These are phyloP conservation scores for Verbena officinalis DNA, from an alignment of 257 asterid species.

Conservation along the genomic window DNA sequence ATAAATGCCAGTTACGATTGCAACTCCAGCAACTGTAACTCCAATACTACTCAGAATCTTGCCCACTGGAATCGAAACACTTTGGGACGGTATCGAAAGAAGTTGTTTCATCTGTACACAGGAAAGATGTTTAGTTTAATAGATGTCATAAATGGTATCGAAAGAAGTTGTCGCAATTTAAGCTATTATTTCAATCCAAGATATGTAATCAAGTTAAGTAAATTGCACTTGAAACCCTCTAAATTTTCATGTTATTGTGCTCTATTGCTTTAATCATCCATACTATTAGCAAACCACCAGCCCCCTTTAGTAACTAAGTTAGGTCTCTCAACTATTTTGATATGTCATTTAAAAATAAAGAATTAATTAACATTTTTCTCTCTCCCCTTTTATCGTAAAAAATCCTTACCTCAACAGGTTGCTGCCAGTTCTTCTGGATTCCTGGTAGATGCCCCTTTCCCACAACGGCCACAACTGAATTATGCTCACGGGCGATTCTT, in stretches of 20 bases:
- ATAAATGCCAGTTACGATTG: constrained; percentile 67
- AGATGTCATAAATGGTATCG: constrained; percentile 12
- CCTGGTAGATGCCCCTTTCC: constrained; percentile 93
- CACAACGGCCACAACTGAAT: constrained; percentile 89
- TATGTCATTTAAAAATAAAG: no score
- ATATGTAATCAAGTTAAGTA: no score
- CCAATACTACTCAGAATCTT: constrained; percentile 60
- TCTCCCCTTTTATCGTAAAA: no score
- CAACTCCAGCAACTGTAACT: constrained; percentile 70
- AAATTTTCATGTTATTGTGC: not conserved
- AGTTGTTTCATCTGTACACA: constrained; percentile 57
- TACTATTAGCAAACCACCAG: no score
- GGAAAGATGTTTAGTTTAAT: constrained; percentile 1
- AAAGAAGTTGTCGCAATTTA: no score
- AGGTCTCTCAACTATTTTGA: no score
- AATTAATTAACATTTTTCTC: not conserved
- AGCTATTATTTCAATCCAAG: no score
- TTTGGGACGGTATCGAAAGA: constrained; percentile 49
- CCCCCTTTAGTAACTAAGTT: no score
- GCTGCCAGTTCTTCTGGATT: constrained; percentile 79
- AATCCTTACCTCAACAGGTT: constrained; percentile 70
- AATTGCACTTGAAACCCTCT: no score
- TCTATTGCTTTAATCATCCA: no score
- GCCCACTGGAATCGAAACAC: constrained; percentile 34
- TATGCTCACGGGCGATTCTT: constrained; percentile 74